Evolutionary conservation across 2,329 filamentous ascomycete genomes (phyloP).

Genomic region (Stagonosporopsis tanaceti): DNA sequence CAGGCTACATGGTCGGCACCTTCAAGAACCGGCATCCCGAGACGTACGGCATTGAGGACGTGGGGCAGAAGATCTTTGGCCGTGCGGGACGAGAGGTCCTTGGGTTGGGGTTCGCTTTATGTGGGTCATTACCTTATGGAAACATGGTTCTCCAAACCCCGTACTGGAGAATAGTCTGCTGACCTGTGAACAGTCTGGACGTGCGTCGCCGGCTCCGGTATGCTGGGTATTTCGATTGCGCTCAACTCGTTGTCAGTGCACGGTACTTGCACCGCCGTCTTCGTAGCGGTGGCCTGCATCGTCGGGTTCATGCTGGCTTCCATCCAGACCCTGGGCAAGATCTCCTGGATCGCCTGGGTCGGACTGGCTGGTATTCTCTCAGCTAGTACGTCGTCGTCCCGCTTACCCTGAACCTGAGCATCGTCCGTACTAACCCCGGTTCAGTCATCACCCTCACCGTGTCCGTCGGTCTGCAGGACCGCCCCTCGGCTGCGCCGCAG

Average conservation of each 20-base stretch:
- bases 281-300: constrained; percentile 58
- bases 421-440: not conserved
- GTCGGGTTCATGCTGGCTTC: constrained; percentile 62
- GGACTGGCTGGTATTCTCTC: constrained; percentile 21
- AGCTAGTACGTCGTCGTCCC: constrained; percentile 9
- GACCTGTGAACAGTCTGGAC: constrained; percentile 35
- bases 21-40: constrained; percentile 63
- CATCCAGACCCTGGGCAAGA: constrained; percentile 66
- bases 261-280: constrained; percentile 63
- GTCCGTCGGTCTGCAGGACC: constrained; percentile 26
- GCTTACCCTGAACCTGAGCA: not conserved
- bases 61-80: constrained; percentile 61
- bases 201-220: constrained; percentile 58
- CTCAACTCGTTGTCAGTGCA: constrained; percentile 68
- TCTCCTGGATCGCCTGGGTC: constrained; percentile 58
- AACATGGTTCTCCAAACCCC: constrained; percentile 38
- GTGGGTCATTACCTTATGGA: constrained; percentile 42
- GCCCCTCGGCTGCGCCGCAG: constrained; percentile 27
- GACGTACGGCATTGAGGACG: constrained; percentile 65
- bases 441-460: constrained; percentile 26
- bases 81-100: constrained; percentile 59
- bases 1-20: constrained; percentile 55
- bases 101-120: constrained; percentile 39
- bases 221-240: constrained; percentile 65
- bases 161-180: constrained; percentile 34